A percentile compares a stretch with the other conserved stretches of the same genome.
These are phyloP conservation scores for Fusarium chlamydosporum DNA, from an alignment of 2,329 filamentous ascomycete species.

Conservation along the genomic window DNA sequence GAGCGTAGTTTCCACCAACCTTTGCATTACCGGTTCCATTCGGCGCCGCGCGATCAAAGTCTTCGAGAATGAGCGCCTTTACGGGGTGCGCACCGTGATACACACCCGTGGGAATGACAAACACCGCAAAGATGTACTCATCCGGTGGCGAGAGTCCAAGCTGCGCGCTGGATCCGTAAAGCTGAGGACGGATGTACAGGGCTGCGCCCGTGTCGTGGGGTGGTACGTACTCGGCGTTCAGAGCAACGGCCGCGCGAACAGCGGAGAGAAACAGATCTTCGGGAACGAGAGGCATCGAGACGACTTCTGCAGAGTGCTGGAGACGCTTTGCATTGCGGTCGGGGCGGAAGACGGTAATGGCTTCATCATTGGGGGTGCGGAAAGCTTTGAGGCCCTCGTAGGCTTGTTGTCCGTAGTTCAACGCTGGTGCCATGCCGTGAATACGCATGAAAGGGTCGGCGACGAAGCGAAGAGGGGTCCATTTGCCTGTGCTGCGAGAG, in stretches of 20 bases:
- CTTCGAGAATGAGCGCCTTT: constrained; percentile 88
- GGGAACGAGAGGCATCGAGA: constrained; percentile 86
- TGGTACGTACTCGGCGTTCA: constrained; percentile 92
- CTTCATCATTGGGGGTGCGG: constrained; percentile 76
- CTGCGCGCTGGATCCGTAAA: constrained; percentile 90
- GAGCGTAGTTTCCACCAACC: constrained; percentile 95
- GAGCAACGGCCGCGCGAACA: constrained; percentile 83
- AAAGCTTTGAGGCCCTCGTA: constrained; percentile 99
- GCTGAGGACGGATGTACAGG: constrained; percentile 90
- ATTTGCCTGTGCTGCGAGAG: constrained; percentile 79
- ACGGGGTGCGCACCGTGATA: constrained; percentile 93
- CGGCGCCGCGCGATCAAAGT: constrained; percentile 94
- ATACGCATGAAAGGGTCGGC: constrained; percentile 86
- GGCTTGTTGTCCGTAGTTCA: constrained; percentile 98
- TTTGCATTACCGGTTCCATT: constrained; percentile 93
- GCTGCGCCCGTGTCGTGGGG: constrained; percentile 90
- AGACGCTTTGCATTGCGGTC: constrained; percentile 86
- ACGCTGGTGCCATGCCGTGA: constrained; percentile 93
- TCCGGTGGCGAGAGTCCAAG: constrained; percentile 88
- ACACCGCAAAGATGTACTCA: constrained; percentile 92
- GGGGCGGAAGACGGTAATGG: constrained; percentile 90
- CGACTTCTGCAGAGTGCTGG: constrained; percentile 85
- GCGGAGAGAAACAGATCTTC: constrained; percentile 80
- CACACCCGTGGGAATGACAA: constrained; percentile 90
- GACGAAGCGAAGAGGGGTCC: constrained; percentile 84